Evolutionary conservation across 352 stramenopile genomes (phyloP).

Genomic region (Halophytophthora polymorphica): DNA sequence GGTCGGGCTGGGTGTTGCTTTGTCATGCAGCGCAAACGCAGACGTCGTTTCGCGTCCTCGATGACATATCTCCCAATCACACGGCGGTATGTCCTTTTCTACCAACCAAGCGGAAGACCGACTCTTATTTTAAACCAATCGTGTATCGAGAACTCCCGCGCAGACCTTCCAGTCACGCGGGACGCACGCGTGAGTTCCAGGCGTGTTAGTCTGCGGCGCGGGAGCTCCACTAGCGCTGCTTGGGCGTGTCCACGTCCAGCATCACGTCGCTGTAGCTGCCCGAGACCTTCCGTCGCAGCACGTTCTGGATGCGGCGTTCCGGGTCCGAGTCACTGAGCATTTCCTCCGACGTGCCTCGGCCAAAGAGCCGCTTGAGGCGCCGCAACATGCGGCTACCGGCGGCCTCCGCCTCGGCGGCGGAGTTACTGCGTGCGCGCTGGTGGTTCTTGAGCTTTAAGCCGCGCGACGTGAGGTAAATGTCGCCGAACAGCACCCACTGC

Average conservation of each 20-base stretch:
- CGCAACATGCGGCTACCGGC: slow-evolving; percentile 36
- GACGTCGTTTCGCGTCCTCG: slow-evolving; percentile 15
- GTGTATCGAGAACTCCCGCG: neutral
- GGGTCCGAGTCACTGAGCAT: slow-evolving; percentile 59
- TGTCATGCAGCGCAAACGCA: neutral
- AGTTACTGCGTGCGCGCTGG: slow-evolving; percentile 48
- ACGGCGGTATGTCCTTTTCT: neutral
- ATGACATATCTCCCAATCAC: slow-evolving; percentile 2
- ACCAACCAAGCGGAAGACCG: neutral
- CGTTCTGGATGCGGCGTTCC: slow-evolving; percentile 69
- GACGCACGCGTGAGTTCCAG: too few relatives aligned
- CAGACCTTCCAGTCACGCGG: too few relatives aligned
- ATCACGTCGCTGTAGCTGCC: slow-evolving; percentile 81
- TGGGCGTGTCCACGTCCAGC: slow-evolving; percentile 70
- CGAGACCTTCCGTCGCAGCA: slow-evolving; percentile 59
- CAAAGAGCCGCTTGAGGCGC: slow-evolving; percentile 45
- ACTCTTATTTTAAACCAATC: slow-evolving; percentile 29
- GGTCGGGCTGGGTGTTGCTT: too few relatives aligned
- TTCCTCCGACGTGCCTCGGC: slow-evolving; percentile 29
- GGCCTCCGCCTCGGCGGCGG: slow-evolving; percentile 38
- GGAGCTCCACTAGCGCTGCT: slow-evolving; percentile 16
- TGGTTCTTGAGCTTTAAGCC: slow-evolving; percentile 59
- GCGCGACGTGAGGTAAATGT: slow-evolving; percentile 63
- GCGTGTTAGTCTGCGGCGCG: slow-evolving; percentile 1
- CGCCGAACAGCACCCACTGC: slow-evolving; percentile 81